phyloP scores from a whole-genome alignment of 140 eudicot genomes.

The Flaveria floridana region DNA sequence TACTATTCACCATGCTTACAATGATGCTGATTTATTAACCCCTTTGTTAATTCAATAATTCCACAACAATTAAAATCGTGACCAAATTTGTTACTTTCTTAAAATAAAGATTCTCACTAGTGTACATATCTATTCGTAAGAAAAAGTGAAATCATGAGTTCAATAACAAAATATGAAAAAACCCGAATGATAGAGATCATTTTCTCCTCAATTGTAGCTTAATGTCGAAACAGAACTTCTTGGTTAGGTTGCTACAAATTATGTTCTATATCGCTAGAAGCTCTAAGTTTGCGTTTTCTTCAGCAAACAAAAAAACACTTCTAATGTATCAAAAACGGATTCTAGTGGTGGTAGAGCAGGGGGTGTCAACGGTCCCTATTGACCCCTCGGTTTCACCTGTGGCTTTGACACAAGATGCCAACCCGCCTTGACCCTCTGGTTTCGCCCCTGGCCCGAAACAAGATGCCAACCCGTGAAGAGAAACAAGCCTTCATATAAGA shows the following conservation, averaged over 20 bases:
- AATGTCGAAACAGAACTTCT: too few relatives aligned
- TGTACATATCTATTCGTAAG: neutral
- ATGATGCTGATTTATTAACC: neutral
- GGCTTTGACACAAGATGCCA: too few relatives aligned
- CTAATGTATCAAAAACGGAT: neutral
- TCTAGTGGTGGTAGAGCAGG: neutral
- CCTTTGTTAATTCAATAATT: neutral
- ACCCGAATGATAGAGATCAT: neutral
- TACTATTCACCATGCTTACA: neutral
- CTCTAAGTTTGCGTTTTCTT: neutral
- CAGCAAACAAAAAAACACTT: neutral
- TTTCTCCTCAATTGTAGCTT: too few relatives aligned
- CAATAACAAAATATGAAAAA: neutral
- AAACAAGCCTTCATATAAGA: slow-evolving; percentile 20
- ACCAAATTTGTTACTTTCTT: neutral
- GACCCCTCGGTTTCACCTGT: too few relatives aligned
- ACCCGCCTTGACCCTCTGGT: too few relatives aligned
- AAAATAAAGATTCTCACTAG: neutral
- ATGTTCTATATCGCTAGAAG: too few relatives aligned
- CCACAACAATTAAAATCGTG: neutral
- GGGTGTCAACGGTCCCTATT: too few relatives aligned
- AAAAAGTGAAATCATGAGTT: neutral
- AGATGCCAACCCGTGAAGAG: slow-evolving; percentile 3
- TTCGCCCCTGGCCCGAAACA: neutral
- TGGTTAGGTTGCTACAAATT: too few relatives aligned